Evolutionary conservation across 768 basidiomycete species (phyloP).

Genomic region (Daedaleopsis sinensis): DNA sequence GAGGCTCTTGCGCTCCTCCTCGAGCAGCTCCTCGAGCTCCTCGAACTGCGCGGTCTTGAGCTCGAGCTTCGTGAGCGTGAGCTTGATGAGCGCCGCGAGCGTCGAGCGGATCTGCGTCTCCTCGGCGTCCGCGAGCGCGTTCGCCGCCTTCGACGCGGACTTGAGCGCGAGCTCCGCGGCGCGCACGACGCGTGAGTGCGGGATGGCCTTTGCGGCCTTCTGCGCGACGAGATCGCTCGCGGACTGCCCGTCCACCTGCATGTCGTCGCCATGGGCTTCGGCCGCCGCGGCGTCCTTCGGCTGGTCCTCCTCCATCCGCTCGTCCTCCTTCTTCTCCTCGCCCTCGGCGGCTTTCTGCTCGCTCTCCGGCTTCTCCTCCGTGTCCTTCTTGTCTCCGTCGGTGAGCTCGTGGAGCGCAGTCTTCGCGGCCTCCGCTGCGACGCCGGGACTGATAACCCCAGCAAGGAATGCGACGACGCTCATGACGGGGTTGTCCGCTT

Average conservation of each 20-base stretch:
- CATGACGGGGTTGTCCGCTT: constrained; percentile 98
- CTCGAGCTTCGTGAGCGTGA: constrained; percentile 86
- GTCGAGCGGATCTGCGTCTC: constrained; percentile 77
- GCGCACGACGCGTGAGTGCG: constrained; percentile 76
- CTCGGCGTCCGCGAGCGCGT: constrained; percentile 79
- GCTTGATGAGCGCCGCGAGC: constrained; percentile 83
- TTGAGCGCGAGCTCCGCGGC: constrained; percentile 88
- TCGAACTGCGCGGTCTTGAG: constrained; percentile 96
- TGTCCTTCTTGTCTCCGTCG: constrained; percentile 49
- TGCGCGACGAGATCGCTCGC: constrained; percentile 32
- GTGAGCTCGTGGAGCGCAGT: constrained; percentile 83
- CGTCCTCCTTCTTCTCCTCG: constrained; percentile 36
- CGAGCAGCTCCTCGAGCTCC: constrained; percentile 87
- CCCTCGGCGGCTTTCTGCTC: constrained; percentile 37
- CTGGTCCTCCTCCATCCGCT: constrained; percentile 38
- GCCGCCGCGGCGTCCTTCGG: constrained; percentile 40
- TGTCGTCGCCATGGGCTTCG: constrained; percentile 35
- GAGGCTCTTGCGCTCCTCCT: constrained; percentile 84
- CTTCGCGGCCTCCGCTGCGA: constrained; percentile 94
- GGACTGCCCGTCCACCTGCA: constrained; percentile 46
- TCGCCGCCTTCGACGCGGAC: constrained; percentile 86
- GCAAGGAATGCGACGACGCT: constrained; percentile 97
- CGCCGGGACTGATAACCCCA: constrained; percentile 85
- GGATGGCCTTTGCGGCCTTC: constrained; percentile 46
- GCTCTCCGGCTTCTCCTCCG: constrained; percentile 31